A percentile compares a stretch with the other conserved stretches of the same genome.
These are phyloP conservation scores for Fusarium irregulare DNA, from an alignment of 2,329 filamentous ascomycete species.

Conservation along the genomic window DNA sequence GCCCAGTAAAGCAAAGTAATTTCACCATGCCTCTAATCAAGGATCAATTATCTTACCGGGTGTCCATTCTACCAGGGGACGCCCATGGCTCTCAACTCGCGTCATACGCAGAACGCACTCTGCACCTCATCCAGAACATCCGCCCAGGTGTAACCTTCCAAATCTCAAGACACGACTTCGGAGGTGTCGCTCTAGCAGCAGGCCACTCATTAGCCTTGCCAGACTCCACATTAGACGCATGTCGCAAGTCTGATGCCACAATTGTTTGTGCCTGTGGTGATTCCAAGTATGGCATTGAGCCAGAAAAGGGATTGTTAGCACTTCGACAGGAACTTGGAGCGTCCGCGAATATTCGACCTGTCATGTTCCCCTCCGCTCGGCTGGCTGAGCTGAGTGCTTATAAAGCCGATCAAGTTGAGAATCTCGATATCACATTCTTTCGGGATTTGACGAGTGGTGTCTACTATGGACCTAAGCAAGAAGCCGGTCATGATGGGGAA, in stretches of 20 bases:
- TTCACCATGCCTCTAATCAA: conserved; percentile 13
- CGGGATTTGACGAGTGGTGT: conserved; percentile 81
- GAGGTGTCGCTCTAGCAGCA: conserved; percentile 5
- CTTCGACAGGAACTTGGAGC: conserved; percentile 72
- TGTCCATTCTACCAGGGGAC: conserved; percentile 26
- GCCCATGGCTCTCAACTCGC: conserved; percentile 16
- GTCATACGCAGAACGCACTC: background rate
- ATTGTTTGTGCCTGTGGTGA: conserved; percentile 26
- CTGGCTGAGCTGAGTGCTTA: conserved; percentile 76
- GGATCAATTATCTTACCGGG: background rate
- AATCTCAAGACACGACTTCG: conserved; percentile 7
- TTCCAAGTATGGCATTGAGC: background rate
- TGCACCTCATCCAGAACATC: conserved; percentile 15
- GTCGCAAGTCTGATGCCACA: conserved; percentile 12
- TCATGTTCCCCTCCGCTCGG: conserved; percentile 79
- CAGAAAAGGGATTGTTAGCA: conserved; percentile 76
- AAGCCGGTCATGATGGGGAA: conserved; percentile 63
- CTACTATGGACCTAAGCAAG: conserved; percentile 75
- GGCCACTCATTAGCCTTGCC: background rate
- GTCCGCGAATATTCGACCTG: conserved; percentile 75
- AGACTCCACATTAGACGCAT: conserved; percentile 20
- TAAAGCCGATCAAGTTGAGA: conserved; percentile 74
- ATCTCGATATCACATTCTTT: conserved; percentile 81
- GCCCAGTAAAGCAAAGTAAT: background rate
- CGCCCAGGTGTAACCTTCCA: conserved; percentile 18